Percentiles rank a stretch among this genome's conserved stretches.
Conservation (phyloP, 1,284 basidiomycete species). For the Volvariella volvacea region DNA sequence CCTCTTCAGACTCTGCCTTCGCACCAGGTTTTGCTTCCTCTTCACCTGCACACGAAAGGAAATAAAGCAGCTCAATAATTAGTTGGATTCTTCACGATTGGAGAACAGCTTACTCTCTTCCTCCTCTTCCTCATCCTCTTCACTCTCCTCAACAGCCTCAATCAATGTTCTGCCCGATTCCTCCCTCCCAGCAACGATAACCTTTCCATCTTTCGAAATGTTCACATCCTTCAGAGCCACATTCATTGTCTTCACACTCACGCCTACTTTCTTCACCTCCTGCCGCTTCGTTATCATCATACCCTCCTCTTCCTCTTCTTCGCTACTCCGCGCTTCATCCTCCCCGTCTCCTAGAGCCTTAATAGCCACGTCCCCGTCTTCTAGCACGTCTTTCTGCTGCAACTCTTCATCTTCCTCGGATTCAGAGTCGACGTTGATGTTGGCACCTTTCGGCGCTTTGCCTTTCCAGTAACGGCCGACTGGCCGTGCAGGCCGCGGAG, state of each 20-base stretch:
- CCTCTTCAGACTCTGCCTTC: conserved; percentile 41
- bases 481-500: conserved; percentile 62
- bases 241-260: conserved; percentile 51
- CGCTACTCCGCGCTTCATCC: conserved; percentile 36
- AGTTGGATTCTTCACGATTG: too few species aligned
- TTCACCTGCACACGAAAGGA: conserved; percentile 3
- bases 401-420: conserved; percentile 36
- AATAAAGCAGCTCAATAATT: too few species aligned
- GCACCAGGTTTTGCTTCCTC: conserved; percentile 17
- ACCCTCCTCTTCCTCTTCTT: conserved; percentile 36
- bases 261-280: conserved; percentile 25
- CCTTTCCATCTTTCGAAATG: conserved; percentile 71
- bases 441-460: conserved; percentile 71
- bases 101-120: conserved; percentile 7
- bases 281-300: conserved; percentile 15
- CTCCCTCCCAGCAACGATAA: conserved; percentile 66
- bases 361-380: conserved; percentile 53
- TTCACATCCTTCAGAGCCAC: conserved; percentile 69
- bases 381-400: conserved; percentile 25
- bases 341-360: conserved; percentile 45
- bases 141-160: conserved; percentile 28
- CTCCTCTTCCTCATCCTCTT: conserved; percentile 33
- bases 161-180: conserved; percentile 63
- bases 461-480: conserved; percentile 81
- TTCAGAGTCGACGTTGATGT: conserved; percentile 57